Evolutionary conservation across 2,329 filamentous ascomycete genomes (phyloP), one percentile per base, ranked within the genome.

Genomic region (Lachnellula hyalina): DNA sequence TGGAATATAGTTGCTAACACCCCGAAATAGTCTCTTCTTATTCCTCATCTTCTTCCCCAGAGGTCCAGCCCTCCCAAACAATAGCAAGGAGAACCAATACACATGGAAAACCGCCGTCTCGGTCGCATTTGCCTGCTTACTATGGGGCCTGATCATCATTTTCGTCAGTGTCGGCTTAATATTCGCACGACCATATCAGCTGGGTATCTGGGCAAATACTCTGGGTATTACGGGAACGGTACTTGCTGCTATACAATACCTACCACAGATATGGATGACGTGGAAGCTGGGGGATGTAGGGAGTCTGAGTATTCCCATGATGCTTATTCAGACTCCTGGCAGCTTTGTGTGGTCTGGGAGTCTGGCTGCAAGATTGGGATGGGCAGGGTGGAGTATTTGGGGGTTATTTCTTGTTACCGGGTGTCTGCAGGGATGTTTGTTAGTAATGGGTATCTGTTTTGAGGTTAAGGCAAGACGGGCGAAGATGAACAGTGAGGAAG

Each of bases 281-380:
- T 95, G 89, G 73, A 81, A 78, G 51, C 76, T 96, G 55, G 88
- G 93, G 68, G 86, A 92, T 65, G 87, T 96, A 2, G 91, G 91
- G 52, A 96, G 91, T 70, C 75, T 99, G 64, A 96, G 90, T 67
- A 94, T 99, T 54, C 87, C 90, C 4, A 97, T 96, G 87, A 97
- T 99, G 92, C 88, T 89, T 69, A 96, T 99, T 35, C 94, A 99
- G 71, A 96, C 93, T 0, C 94, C 94, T 0, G 94, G 94, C 0
- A 91, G 90, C 56, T 86, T 96, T 63, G 75, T 99, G 6, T 97
- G 96, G 74, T 91, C 93, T 0, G 86, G 81, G 12, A 96, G 91
- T 69, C 74, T 99, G 44, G 90, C 86, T 49, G 83, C 82, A 7
- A 82, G 94, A 46, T 79, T 96, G 19, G 94, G 94, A 0, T 78